Base-by-base conservation (phyloP, 208 protist genomes). In the Crithidia thermophila region DNA sequence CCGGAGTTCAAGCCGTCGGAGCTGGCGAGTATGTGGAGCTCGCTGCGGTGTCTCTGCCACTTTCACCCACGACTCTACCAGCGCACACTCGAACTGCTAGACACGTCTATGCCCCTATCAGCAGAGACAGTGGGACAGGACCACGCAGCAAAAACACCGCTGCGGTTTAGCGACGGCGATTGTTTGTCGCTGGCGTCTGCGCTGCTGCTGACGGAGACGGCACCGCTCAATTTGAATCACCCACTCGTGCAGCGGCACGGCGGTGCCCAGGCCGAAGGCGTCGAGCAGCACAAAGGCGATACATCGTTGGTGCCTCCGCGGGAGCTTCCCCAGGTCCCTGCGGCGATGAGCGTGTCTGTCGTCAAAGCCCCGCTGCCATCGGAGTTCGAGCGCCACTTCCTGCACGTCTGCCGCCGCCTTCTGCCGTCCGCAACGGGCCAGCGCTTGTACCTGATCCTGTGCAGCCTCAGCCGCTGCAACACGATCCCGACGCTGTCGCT, bases 21-120 rank as follows among this genome's bases (percentile, higher is more conserved):
- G 73, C 51, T 94, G 62, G 65, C 82, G 18, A 94, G 89, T 70
- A 65, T 78, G 66, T 87, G 81, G 77, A 84, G 82, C 36, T 94
- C 89, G 16, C 63, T 94, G 60, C 82, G 85, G 2, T 75, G 69
- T 27, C 61, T 75, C n/a, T 46, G 42, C 25, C 46, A 69, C 58
- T 53, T 61, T 21, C 40, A 75, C 55, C 23, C 28, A 10, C 25
- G 23, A 6, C 61, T 75, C 43, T 55, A 59, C 5, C 69, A 64
- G 30, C 56, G 30, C 14, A 75, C 69, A 20, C 31, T 75, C 5
- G 69, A 75, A 28, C 18, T 69, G 43, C 55, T 75, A 9, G 49
- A 6, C 23, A 1, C 4, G n/a, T n/a, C n/a, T n/a, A n/a, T n/a
- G n/a, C n/a, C n/a, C n/a, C n/a, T n/a, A n/a, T n/a, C n/a, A n/a